Evolutionary conservation across 2,329 filamentous ascomycete species (phyloP).

Genomic region (Blumeriella jaapii): DNA sequence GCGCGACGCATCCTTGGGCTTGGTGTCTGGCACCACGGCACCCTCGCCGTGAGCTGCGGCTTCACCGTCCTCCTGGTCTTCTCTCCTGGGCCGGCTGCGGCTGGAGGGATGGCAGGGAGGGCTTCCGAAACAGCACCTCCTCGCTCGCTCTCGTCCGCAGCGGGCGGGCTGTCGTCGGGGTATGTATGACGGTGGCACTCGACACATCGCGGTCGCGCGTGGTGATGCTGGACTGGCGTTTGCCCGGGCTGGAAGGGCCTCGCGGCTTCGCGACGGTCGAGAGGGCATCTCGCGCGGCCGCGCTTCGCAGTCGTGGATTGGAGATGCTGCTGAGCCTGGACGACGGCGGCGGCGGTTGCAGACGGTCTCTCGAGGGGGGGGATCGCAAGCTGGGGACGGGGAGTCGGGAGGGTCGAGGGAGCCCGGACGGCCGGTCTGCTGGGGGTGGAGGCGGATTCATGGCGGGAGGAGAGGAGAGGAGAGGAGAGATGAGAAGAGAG

Average conservation of each 20-base stretch:
- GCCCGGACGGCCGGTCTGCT: conserved; percentile 20
- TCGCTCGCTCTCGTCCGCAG: conserved; percentile 12
- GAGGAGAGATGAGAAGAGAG: no score
- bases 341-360: no score
- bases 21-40: conserved; percentile 9
- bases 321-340: conserved; percentile 8
- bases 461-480: no score
- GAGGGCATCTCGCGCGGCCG: conserved; percentile 17
- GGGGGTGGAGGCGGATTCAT: no score
- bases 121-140: conserved; percentile 16
- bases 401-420: conserved; percentile 42
- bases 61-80: conserved; percentile 5
- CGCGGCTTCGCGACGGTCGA: conserved; percentile 13
- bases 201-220: conserved; percentile 11
- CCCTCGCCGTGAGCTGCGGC: conserved; percentile 9
- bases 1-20: conserved; percentile 4
- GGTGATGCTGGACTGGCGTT: conserved; percentile 4
- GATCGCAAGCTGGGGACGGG: conserved; percentile 38
- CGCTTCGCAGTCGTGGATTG: conserved; percentile 22
- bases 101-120: conserved; percentile 11
- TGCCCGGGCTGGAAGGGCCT: conserved; percentile 7
- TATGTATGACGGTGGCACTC: conserved; percentile 9
- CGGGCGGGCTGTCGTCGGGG: no score
- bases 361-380: conserved; percentile 35
- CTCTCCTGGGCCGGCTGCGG: conserved; percentile 1